A percentile compares a stretch with the other conserved stretches of the same genome.
Evolutionary conservation across 1,284 basidiomycete species (phyloP).

Genomic region (Ceratobasidium sp.): DNA sequence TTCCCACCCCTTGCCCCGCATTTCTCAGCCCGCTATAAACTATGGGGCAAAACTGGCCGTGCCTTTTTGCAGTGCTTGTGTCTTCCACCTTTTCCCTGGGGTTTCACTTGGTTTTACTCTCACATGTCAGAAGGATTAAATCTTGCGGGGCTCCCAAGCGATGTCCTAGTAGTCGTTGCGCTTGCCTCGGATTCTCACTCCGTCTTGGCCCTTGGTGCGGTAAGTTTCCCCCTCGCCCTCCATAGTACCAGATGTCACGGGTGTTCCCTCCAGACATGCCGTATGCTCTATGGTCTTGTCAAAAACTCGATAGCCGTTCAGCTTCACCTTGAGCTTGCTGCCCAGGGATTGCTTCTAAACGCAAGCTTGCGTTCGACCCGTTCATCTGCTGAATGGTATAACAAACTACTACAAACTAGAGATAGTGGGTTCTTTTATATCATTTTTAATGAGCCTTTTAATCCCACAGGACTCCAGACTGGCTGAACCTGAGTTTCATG

Average conservation of each 20-base stretch:
- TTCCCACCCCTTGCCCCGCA: constrained; percentile 1
- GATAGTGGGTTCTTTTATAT: constrained; percentile 8
- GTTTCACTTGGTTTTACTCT: neutral
- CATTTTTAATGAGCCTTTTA: neutral
- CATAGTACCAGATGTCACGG: neutral
- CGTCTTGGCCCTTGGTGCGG: neutral
- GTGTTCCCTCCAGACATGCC: constrained; percentile 13
- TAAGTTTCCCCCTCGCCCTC: neutral
- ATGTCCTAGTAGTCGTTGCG: neutral
- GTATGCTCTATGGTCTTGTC: constrained; percentile 12
- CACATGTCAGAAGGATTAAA: constrained; percentile 3
- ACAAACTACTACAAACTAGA: constrained; percentile 1
- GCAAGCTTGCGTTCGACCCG: neutral
- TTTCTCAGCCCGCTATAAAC: constrained; percentile 26
- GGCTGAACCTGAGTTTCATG: constrained; percentile 16
- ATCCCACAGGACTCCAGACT: constrained; percentile 7
- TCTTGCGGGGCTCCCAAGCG: constrained; percentile 18
- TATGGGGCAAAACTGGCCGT: neutral
- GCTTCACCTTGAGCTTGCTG: constrained; percentile 17
- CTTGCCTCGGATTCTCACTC: constrained; percentile 17
- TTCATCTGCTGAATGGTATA: constrained; percentile 16
- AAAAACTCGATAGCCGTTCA: constrained; percentile 9
- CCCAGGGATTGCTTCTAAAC: constrained; percentile 17
- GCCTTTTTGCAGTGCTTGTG: neutral
- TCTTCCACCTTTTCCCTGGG: neutral